Evolutionary conservation across 371 early-diverging fungal species (phyloP).

Genomic region (Sporodiniella umbellata): DNA sequence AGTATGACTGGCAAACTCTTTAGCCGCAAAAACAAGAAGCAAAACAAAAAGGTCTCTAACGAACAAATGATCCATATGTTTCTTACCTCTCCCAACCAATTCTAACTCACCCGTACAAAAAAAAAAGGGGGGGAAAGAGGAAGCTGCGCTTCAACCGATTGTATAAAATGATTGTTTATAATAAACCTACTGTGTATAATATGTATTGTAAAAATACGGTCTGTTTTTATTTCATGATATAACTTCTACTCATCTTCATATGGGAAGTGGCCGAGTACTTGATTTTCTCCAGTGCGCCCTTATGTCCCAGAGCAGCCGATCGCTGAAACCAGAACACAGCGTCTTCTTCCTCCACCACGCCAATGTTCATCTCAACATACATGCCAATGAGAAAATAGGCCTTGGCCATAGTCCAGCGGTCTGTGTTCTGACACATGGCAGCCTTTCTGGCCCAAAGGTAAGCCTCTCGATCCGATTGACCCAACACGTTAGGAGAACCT

Average conservation of each 20-base stretch:
- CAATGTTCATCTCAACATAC: slow-evolving; percentile 74
- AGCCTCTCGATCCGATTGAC: slow-evolving; percentile 81
- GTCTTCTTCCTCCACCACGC: slow-evolving; percentile 59
- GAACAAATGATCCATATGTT: slow-evolving; percentile 22
- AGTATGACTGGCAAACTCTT: slow-evolving; percentile 19
- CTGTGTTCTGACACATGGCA: slow-evolving; percentile 6
- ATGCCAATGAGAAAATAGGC: slow-evolving; percentile 84
- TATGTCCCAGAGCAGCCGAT: slow-evolving; percentile 72
- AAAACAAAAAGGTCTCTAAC: slow-evolving; percentile 4
- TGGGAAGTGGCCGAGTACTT: neutral
- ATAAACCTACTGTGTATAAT: no score
- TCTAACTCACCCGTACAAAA: no score
- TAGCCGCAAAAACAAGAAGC: slow-evolving; percentile 3
- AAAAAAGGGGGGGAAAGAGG: no score
- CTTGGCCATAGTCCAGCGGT: slow-evolving; percentile 64
- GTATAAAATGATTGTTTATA: no score
- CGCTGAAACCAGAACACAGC: slow-evolving; percentile 70
- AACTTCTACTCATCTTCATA: slow-evolving; percentile 3
- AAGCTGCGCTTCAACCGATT: no score
- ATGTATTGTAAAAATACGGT: no score
- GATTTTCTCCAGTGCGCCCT: slow-evolving; percentile 43
- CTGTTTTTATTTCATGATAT: no score
- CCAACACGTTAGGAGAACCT: slow-evolving; percentile 63
- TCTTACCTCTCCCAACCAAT: slow-evolving; percentile 3
- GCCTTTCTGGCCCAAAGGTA: slow-evolving; percentile 53